Evolutionary conservation across 345 rosid species (phyloP).

Genomic region (Salix exigua): DNA sequence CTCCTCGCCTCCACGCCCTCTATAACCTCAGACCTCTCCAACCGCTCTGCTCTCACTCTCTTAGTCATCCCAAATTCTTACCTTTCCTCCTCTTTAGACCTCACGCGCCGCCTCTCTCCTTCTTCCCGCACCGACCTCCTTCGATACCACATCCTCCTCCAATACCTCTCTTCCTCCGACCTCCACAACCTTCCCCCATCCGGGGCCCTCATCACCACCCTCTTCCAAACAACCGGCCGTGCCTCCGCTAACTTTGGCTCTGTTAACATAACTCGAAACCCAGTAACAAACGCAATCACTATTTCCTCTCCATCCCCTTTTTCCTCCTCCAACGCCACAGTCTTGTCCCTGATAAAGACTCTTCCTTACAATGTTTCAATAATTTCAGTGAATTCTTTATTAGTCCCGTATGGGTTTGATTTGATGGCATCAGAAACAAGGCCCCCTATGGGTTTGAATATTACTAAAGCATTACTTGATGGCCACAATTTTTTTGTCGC

Average conservation of each 20-base stretch:
- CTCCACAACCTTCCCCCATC: slow-evolving; percentile 60
- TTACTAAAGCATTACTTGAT: slow-evolving; percentile 65
- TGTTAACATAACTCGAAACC: slow-evolving; percentile 68
- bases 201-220: slow-evolving; percentile 58
- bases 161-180: slow-evolving; percentile 59
- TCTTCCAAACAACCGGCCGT: slow-evolving; percentile 74
- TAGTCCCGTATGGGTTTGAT: slow-evolving; percentile 65
- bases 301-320: slow-evolving; percentile 47
- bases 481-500: slow-evolving; percentile 87
- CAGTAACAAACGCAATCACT: slow-evolving; percentile 40
- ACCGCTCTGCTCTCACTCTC: slow-evolving; percentile 65
- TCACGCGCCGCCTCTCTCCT: slow-evolving; percentile 70
- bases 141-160: slow-evolving; percentile 78
- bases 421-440: slow-evolving; percentile 66
- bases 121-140: slow-evolving; percentile 74
- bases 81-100: slow-evolving; percentile 43
- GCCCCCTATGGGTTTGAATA: slow-evolving; percentile 60
- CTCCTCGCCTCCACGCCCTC: slow-evolving; percentile 42
- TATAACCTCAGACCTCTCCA: slow-evolving; percentile 51
- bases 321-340: slow-evolving; percentile 54
- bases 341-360: slow-evolving; percentile 49
- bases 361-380: slow-evolving; percentile 65
- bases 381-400: slow-evolving; percentile 55
- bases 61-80: slow-evolving; percentile 74
- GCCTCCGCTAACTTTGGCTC: slow-evolving; percentile 60